phyloP scores from a whole-genome alignment of 2,329 filamentous ascomycete species.

The Verticillium albo-atrum region DNA sequence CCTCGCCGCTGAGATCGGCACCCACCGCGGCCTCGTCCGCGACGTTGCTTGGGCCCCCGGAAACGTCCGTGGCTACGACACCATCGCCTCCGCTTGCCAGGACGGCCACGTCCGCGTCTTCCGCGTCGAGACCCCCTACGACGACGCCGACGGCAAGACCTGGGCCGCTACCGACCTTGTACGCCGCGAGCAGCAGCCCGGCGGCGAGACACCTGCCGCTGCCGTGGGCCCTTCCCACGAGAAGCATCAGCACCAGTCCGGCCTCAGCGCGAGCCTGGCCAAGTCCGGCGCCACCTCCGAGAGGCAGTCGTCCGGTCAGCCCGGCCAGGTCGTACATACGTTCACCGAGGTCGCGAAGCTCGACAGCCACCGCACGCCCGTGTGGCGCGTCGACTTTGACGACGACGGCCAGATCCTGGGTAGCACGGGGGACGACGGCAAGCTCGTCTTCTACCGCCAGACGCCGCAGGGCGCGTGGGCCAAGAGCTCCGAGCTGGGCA shows the following conservation, averaged over 20 bases:
- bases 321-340: constrained; percentile 62
- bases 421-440: constrained; percentile 73
- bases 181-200: constrained; percentile 20
- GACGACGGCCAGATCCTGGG: constrained; percentile 68
- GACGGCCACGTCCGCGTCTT: constrained; percentile 91
- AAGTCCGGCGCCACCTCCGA: constrained; percentile 44
- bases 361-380: constrained; percentile 62
- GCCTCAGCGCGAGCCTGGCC: constrained; percentile 48
- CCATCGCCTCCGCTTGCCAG: constrained; percentile 87
- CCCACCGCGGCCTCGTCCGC: constrained; percentile 71
- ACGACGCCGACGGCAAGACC: constrained; percentile 40
- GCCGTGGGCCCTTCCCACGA: constrained; percentile 10
- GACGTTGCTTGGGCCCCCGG: constrained; percentile 92
- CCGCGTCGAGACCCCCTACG: constrained; percentile 61
- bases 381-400: constrained; percentile 72
- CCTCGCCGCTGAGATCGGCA: constrained; percentile 72
- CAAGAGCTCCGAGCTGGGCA: constrained; percentile 55
- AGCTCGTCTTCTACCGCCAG: constrained; percentile 57
- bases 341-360: constrained; percentile 62
- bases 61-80: constrained; percentile 83
- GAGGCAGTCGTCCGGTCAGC: constrained; percentile 50
- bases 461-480: constrained; percentile 53
- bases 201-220: constrained; percentile 5
- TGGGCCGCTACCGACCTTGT: constrained; percentile 45
- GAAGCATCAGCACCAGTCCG: constrained; percentile 34